Conservation (phyloP, 78 protist genomes). For the Dictyostelium capitatum region DNA sequence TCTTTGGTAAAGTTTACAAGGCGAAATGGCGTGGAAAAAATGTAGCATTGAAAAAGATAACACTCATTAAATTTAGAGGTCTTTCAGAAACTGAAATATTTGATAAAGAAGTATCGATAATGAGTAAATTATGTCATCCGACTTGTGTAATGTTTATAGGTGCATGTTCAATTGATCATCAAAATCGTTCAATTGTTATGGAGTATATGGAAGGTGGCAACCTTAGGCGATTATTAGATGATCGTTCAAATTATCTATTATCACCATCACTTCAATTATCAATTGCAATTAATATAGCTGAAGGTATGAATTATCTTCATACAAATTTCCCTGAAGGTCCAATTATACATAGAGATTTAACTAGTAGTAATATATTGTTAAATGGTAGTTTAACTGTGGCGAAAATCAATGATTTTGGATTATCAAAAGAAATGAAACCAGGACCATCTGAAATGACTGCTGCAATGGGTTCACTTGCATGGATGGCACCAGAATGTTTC, state of each 20-base stretch:
- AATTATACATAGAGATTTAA: conserved; percentile 68
- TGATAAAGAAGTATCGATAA: conserved; percentile 44
- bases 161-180: conserved; percentile 31
- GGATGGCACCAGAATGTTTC: conserved; percentile 87
- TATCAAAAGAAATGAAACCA: conserved; percentile 68
- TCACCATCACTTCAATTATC: conserved; percentile 14
- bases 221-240: conserved; percentile 35
- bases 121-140: conserved; percentile 68
- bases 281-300: conserved; percentile 65
- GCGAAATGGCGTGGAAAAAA: conserved; percentile 60
- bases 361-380: conserved; percentile 33
- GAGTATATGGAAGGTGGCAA: conserved; percentile 76
- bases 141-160: conserved; percentile 78
- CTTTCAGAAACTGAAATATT: conserved; percentile 57
- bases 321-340: conserved; percentile 56
- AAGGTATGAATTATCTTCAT: conserved; percentile 70
- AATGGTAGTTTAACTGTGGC: conserved; percentile 35
- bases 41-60: conserved; percentile 73
- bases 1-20: conserved; percentile 77
- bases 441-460: conserved; percentile 76
- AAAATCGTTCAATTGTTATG: conserved; percentile 46
- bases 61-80: conserved; percentile 37
- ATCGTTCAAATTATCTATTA: neutral
- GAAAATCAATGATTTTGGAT: conserved; percentile 68
- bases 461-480: conserved; percentile 79